phyloP scores from a whole-genome alignment of 768 basidiomycete genomes.

The Ephemerocybe angulata region DNA sequence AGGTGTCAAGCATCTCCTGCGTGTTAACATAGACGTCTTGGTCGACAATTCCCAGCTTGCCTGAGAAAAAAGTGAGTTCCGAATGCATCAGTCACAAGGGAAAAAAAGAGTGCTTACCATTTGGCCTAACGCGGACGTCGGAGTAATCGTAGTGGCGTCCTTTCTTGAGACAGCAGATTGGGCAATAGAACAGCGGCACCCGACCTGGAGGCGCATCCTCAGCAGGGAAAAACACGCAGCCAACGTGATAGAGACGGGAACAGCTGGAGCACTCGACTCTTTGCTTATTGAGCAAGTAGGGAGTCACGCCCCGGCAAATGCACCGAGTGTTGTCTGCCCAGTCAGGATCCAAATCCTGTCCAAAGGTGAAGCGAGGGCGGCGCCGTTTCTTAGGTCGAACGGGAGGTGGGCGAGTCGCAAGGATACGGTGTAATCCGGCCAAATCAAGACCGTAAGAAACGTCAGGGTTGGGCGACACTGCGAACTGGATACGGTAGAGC shows the following conservation, averaged over 20 bases:
- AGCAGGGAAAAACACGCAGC: conserved; percentile 69
- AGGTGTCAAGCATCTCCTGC: conserved; percentile 68
- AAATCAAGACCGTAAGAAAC: conserved; percentile 81
- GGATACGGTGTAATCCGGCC: conserved; percentile 76
- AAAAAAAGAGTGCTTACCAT: conserved; percentile 31
- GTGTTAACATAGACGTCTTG: conserved; percentile 66
- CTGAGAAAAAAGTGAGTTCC: conserved; percentile 11
- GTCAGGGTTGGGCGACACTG: conserved; percentile 78
- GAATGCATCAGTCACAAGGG: conserved; percentile 3
- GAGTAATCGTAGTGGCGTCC: conserved; percentile 68
- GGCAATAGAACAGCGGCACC: conserved; percentile 55
- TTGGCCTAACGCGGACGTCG: conserved; percentile 67
- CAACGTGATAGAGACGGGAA: conserved; percentile 62
- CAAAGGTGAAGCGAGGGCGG: conserved; percentile 62
- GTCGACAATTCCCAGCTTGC: conserved; percentile 34
- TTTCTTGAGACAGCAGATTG: conserved; percentile 75
- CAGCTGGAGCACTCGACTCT: conserved; percentile 67
- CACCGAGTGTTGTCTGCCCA: conserved; percentile 76
- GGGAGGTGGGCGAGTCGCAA: conserved; percentile 60
- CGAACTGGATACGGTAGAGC: conserved; percentile 83
- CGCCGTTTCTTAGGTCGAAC: conserved; percentile 55
- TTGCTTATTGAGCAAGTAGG: conserved; percentile 57
- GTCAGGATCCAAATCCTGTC: conserved; percentile 71
- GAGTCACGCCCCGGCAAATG: conserved; percentile 70
- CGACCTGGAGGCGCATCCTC: conserved; percentile 33